These are phyloP conservation scores for Arthrobotrys entomopaga DNA, from an alignment of 2,329 filamentous ascomycete species.

Conservation along the genomic window DNA sequence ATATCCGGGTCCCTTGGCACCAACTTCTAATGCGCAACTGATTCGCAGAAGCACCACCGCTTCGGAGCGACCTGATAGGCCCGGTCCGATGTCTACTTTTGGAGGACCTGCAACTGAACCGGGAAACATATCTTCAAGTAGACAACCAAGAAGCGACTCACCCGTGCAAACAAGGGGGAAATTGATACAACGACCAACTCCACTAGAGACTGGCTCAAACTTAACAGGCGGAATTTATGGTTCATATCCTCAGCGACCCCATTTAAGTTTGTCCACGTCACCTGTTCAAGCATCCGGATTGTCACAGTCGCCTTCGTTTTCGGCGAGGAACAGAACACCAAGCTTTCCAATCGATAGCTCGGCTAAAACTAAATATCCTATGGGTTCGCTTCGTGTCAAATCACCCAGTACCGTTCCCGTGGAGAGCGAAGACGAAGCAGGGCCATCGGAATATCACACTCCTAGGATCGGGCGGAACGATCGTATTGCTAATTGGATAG, in stretches of 20 bases:
- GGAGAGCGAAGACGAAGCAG: constrained; percentile 39
- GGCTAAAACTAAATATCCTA: constrained; percentile 17
- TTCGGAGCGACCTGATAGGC: constrained; percentile 46
- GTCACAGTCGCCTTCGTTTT: constrained; percentile 26
- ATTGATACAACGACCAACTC: constrained; percentile 32
- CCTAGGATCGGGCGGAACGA: constrained; percentile 38
- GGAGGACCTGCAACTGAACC: constrained; percentile 42
- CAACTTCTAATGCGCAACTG: constrained; percentile 27
- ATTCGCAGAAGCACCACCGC: constrained; percentile 30
- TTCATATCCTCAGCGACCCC: constrained; percentile 18
- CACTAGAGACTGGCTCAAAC: constrained; percentile 33
- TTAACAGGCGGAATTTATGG: constrained; percentile 21
- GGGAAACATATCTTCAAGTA: constrained; percentile 22
- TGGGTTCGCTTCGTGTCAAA: constrained; percentile 39
- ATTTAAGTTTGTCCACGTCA: constrained; percentile 33
- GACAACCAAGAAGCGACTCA: constrained; percentile 24
- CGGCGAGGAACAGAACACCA: constrained; percentile 29
- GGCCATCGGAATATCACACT: constrained; percentile 35
- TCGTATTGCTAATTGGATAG: constrained; percentile 49
- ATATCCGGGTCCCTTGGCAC: constrained; percentile 17
- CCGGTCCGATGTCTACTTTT: constrained; percentile 30
- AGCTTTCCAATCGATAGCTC: constrained; percentile 38
- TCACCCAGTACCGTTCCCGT: constrained; percentile 37
- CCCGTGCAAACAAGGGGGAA: constrained; percentile 29
- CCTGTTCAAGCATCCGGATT: constrained; percentile 20